Evolutionary conservation across 2,329 filamentous ascomycete species (phyloP), one percentile per base, ranked within the genome.

Genomic region (Colletotrichum gloeosporioides): DNA sequence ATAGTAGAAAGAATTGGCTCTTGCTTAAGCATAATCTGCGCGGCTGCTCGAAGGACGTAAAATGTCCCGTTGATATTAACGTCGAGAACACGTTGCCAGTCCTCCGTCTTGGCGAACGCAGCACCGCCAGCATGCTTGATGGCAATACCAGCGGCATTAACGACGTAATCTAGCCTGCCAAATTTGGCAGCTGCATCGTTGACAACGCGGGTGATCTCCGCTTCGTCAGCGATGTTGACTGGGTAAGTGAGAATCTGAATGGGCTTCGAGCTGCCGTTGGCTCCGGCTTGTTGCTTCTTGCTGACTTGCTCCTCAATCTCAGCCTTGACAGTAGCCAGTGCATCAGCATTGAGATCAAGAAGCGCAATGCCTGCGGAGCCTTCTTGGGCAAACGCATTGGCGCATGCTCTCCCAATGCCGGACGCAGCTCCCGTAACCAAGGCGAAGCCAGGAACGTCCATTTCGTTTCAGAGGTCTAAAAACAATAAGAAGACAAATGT

Each of bases 41-140:
- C 84, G 1, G 84, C 83, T 6, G 85, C 85, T 18, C 83, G 80
- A 1, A 88, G 78, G 3, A 88, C 81, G 73, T 83, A 86, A 74
- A 88, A 87, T 4, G 84, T 84, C 0, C 86, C 87, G 4, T 82
- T 85, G 1, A 89, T 77, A 63, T 89, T 88, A 69, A 88, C 81
- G 65, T 86, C 83, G 8, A 88, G 66, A 3, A 87, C 82, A 0
- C 83, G 81, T 3, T 86, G 80, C 85, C 85, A 88, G 64, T 87
- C 85, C 1, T 78, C 74, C 0, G 83, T 85, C 18, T 82, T 78
- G 1, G 82, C 82, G 64, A 83, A 84, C 0, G 85, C 83, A 2
- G 82, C 83, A 8, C 85, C 85, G 4, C 83, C 84, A 31, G 81
- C 77, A 55, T 85, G 84, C 70, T 85, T 85, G 69, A 84, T 80